These are phyloP conservation scores for Sporisorium reilianum DNA, from an alignment of 1,284 basidiomycete genomes.

Conservation along the genomic window DNA sequence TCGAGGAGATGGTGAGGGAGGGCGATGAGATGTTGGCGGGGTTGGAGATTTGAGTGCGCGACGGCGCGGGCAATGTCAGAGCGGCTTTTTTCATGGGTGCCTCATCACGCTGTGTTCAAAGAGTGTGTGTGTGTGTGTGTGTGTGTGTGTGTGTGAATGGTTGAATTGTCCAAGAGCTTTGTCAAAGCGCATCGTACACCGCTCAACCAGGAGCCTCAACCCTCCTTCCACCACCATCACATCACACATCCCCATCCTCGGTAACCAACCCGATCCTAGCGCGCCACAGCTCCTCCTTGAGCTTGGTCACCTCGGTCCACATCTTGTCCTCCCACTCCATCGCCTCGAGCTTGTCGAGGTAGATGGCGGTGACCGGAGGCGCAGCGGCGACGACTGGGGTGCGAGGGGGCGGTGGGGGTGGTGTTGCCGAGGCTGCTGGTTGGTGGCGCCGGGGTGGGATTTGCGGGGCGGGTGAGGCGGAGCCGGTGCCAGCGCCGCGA, in stretches of 20 bases:
- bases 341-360: constrained; percentile 27
- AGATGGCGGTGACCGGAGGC: constrained; percentile 24
- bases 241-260: constrained; percentile 9
- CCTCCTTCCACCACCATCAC: background rate
- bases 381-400: background rate
- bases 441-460: constrained; percentile 37
- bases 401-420: constrained; percentile 10
- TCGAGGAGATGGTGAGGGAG: constrained; percentile 47
- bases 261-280: constrained; percentile 50
- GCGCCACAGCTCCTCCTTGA: constrained; percentile 60
- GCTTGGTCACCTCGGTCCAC: constrained; percentile 60
- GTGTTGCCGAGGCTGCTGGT: constrained; percentile 1
- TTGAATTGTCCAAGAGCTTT: background rate
- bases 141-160: background rate
- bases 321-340: constrained; percentile 63
- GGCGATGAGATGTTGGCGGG: constrained; percentile 34
- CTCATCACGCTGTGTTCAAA: too few relatives aligned
- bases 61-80: background rate
- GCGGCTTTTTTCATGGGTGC: background rate
- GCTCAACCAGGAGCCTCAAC: background rate
- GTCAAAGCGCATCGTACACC: background rate
- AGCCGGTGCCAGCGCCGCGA: constrained; percentile 13
- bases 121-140: background rate
- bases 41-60: background rate
- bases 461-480: constrained; percentile 17